Evolutionary conservation across 768 basidiomycete species (phyloP), one percentile per base, ranked within the genome.

Genomic region (Austroboletus festivus): DNA sequence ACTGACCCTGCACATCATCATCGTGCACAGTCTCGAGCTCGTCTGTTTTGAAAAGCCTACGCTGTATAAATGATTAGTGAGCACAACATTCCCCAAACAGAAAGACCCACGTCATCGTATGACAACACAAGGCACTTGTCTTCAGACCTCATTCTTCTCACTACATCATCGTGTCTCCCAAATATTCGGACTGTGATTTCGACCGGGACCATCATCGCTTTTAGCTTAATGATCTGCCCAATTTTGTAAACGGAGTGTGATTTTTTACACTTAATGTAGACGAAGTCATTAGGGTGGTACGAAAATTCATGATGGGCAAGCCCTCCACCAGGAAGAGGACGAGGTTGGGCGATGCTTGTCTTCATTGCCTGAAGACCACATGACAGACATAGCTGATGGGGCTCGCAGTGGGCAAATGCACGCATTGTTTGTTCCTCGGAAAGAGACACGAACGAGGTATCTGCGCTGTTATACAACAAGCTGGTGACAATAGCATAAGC

Each of bases 201-300:
- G 9, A 52, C 48, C 13, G 61, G 55, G 21, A 50, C 37, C 6
- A 48, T 55, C 22, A 59, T 60, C n/a, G 55, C 52, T 35, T 55
- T 53, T 18, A 85, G 60, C 4, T 65, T 58, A 15, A 69, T 51
- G 33, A 89, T 78, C 54, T 86, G 85, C 0, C 74, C 84, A 44
- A 89, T 78, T 5, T 70, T 60, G 37, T 83, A 71, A 21, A 48
- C 56, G 15, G 59, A 47, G 11, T 68, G 54, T 11, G 55, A 54
- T 13, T 56, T 47, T 30, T 63, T 51, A 15, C 68, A 66, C 34
- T 70, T 72, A 33, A 85, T 44, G 57, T 85, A 88, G 10, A 86
- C 73, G 51, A 80, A 86, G 52, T 88, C 87, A 38, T 73, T 42
- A 9, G 68, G 45, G 55, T 88, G 87, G 58, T 81, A 89, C 1